Percentiles rank a stretch among this genome's conserved stretches.
Conservation (phyloP, 371 early-diverging fungal species). For the Circinella minor region DNA sequence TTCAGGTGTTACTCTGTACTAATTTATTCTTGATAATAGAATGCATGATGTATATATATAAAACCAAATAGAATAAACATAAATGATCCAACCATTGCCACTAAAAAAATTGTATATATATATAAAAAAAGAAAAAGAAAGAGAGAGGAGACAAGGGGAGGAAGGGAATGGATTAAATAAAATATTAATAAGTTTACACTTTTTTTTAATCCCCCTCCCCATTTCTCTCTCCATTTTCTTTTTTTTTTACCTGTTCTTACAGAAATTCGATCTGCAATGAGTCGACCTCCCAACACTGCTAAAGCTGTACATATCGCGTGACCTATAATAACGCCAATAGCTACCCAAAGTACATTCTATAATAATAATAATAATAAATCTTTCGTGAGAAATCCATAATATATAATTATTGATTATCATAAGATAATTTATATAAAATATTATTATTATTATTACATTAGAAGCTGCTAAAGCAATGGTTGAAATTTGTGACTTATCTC, state of each 20-base stretch:
- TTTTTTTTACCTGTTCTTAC: slow-evolving; percentile 78
- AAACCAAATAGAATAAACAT: slow-evolving; percentile 83
- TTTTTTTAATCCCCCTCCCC: neutral
- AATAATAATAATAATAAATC: no score
- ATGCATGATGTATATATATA: neutral
- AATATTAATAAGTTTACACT: no score
- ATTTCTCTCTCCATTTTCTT: neutral
- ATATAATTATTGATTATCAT: neutral
- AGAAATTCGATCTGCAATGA: slow-evolving; percentile 88
- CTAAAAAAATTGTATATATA: slow-evolving; percentile 42
- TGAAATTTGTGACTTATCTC: slow-evolving; percentile 91
- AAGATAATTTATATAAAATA: neutral
- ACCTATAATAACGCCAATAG: slow-evolving; percentile 86
- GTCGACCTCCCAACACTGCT: slow-evolving; percentile 90
- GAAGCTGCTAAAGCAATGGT: slow-evolving; percentile 95
- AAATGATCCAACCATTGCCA: slow-evolving; percentile 81
- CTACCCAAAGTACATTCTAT: slow-evolving; percentile 80
- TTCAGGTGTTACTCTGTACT: neutral
- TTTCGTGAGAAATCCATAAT: neutral
- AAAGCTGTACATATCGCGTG: slow-evolving; percentile 88
- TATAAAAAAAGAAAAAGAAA: slow-evolving; percentile 1
- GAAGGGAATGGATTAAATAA: no score
- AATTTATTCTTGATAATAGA: neutral
- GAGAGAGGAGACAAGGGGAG: no score
- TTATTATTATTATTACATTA: slow-evolving; percentile 52